These are phyloP conservation scores for Chrysophaeum taylorii DNA, from an alignment of 352 stramenopile species.

Conservation along the genomic window DNA sequence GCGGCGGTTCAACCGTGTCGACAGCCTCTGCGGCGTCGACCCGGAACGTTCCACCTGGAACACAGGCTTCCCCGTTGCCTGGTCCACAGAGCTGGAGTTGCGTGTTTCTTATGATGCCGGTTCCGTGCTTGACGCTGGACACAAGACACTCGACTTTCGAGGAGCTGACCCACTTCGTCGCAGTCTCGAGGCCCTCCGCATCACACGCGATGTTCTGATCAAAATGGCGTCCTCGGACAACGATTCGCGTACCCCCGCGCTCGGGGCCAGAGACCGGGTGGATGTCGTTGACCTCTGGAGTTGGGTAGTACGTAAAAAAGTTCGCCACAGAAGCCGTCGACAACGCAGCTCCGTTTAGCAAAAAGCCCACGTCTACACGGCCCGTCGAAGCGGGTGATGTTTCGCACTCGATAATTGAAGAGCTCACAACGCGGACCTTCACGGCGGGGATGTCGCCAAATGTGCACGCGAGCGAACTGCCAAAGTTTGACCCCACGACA, in stretches of 20 bases:
- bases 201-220: neutral
- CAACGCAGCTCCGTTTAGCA: neutral
- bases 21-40: neutral
- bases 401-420: no score
- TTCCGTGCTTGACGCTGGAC: neutral
- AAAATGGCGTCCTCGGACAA: conserved; percentile 19
- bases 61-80: neutral
- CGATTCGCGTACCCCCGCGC: conserved; percentile 20
- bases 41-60: neutral
- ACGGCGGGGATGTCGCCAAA: no score
- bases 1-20: neutral
- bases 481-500: no score
- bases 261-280: conserved; percentile 16
- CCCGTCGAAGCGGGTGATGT: neutral
- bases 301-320: neutral
- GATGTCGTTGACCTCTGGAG: conserved; percentile 13
- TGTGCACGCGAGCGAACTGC: no score
- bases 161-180: neutral
- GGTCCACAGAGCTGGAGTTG: neutral
- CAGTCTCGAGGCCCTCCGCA: neutral
- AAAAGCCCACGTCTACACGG: neutral
- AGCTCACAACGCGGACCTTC: no score
- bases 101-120: no score
- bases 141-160: neutral
- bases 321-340: neutral